Base-by-base conservation (phyloP, 2,329 filamentous ascomycete genomes). In the Apiospora hydei region DNA sequence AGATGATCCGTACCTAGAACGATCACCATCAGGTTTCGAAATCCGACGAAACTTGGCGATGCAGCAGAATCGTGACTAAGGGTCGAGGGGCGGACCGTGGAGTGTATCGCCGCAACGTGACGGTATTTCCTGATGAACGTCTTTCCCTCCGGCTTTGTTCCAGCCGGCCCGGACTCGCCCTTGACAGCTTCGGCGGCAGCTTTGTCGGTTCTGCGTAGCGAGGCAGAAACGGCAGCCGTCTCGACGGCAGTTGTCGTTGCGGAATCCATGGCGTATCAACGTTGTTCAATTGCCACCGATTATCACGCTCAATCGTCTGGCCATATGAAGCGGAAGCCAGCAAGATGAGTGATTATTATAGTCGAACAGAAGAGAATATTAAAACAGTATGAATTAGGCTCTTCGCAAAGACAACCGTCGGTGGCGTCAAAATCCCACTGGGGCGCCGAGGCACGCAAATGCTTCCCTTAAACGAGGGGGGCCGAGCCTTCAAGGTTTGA, bases 11-110 rank as follows among this genome's bases (percentile, higher is more conserved):
- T 88, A 96, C 94, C 91, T 73, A 98, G 84, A 49, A 98, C 94
- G 78, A 98, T 92, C 51, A 98, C 93, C 94, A 98, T 98, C 74
- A 99, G 88, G 81, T 99, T 99, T 73, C 96, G 88, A 80, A 99
- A 98, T 0, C 96, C 96, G 21, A 98, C 84, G 80, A 98, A 98
- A 81, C 94, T 98, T 30, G 95, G 94, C 2, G 91, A 86, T 14
- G 85, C 85, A 66, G 89, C 84, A 1, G 94, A 89, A 80, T 98
- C 96, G 78, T 95, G 93, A 83, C 94, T 98, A 67, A 98, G 87
- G 77, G 93, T 95, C 34, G 96, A 98, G 10, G 93, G 90, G 72
- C 90, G 89, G 49, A 88, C 83, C 76, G 88, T 81, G 10, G 91
- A 91, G 83, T 99, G 96, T 47, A 97, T 91, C 44, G 95, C 95